Evolutionary conservation across 1,139 yeast species (phyloP), one percentile per base, ranked within the genome.

Genomic region (Yamadazyma buinensis): DNA sequence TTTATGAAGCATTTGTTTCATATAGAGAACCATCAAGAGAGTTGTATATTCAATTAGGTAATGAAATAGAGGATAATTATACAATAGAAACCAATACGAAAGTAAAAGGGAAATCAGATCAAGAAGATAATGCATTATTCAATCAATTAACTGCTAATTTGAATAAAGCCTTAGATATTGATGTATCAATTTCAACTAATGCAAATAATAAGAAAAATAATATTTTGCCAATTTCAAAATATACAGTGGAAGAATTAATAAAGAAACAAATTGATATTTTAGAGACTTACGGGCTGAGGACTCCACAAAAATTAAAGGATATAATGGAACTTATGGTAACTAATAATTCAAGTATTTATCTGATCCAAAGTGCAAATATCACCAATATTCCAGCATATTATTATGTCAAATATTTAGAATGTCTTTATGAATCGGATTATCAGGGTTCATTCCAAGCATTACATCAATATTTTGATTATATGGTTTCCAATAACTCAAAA

Each of bases 401-500:
- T 48, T 82, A 84, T 45, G 67, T 85, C 28, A 70, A 66, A 30
- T 85, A 83, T 48, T 62, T 86, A 25, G 81, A 83, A 41, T 72
- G 75, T 31, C 67, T 87, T 46, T 67, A 74, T 29, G 67, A 64
- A 2, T 73, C 79, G 13, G 84, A 84, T 44, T 86, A 84, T 48
- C 86, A 83, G 48, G 80, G 77, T 2, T 84, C 95, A 0, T 74
- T 84, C 40, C 77, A 80, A 43, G 68, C 80, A 3, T 60, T 88
- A 18, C 95, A 86, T 54, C 77, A 86, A 42, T 87, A 84, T 52
- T 87, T 84, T 54, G 97, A 88, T 57, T 86, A 87, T 50, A 81
- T 85, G 79, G 81, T 84, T 58, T 79, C 92, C 12, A 75, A 72
- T 41, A 71, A 75, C 40, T 80, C 81, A 27, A 75, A 75, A 42